Base-by-base conservation (phyloP, 2,329 filamentous ascomycete genomes). In the Lasiodiplodia citricola region DNA sequence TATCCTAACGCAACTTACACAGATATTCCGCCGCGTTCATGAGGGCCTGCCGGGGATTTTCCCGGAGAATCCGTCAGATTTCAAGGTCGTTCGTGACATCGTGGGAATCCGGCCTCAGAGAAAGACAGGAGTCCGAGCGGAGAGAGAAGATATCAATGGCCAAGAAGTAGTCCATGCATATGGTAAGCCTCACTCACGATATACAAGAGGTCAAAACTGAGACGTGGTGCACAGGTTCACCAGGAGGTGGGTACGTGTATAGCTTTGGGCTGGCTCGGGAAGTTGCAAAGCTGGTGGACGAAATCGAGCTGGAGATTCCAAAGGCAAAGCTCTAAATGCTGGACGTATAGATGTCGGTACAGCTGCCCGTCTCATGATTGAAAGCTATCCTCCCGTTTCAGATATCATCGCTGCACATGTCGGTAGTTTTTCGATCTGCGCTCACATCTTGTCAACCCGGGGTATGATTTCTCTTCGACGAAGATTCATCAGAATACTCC, bases 151-250 rank as follows among this genome's bases (percentile, higher is more conserved):
- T 18, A 77, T 74, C 1, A 57, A 74, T 58, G 74, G 74, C 2
- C 73, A 76, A 57, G 76, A 75, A 41, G 70, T 77, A 18, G 71
- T 77, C 3, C 75, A 77, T 67, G 75, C 74, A 18, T 77, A 77
- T 50, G 75, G 74, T 62, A 67, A 68, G 63, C 55, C 8, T 25
- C 2, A 14, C 4, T 16, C 2, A 1, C 8, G 2, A 3, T 18
- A 4, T 7, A 28, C 6, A 50, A 35, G 3, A 2, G 10, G n/a
- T 13, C 28, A 37, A 8, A 3, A 23, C 35, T 41, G 35, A 58
- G 5, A 2, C 3, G 7, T n/a, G 7, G 13, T 3, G 1, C 23
- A 5, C 21, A 58, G 55, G 55, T 3, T n/a, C 55, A 6, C 55
- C 55, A 0, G 35, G 55, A 18, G 35, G 55, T 41, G 55, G 55